Conservation (phyloP, 2,329 filamentous ascomycete species). For the Monosporascus sp. region DNA sequence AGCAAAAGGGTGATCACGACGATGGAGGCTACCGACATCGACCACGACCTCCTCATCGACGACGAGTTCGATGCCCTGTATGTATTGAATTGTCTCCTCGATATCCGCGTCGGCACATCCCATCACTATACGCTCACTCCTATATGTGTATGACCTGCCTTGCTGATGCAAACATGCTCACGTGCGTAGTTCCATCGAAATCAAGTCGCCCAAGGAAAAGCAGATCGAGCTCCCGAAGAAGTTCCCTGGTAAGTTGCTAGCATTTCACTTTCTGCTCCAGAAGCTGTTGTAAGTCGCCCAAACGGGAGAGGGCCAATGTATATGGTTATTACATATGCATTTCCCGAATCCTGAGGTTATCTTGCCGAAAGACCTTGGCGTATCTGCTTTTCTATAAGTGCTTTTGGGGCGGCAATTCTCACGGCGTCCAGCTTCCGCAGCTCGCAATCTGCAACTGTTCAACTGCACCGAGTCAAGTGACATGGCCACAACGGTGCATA, state of each 20-base stretch:
- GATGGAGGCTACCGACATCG: constrained; percentile 26
- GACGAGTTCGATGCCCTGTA: constrained; percentile 54
- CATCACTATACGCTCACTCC: no score
- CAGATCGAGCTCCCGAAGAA: constrained; percentile 20
- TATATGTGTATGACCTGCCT: background rate
- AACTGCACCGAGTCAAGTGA: no score
- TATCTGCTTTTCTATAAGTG: no score
- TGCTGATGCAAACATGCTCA: background rate
- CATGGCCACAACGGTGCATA: no score
- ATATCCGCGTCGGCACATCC: background rate
- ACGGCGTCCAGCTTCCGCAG: no score
- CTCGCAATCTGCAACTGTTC: no score
- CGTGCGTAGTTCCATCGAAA: constrained; percentile 33
- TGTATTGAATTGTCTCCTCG: constrained; percentile 16
- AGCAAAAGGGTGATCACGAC: constrained; percentile 1
- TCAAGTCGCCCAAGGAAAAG: constrained; percentile 23
- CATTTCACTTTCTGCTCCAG: background rate
- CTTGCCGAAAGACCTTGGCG: no score
- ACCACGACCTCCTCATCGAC: constrained; percentile 39
- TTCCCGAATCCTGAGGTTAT: no score
- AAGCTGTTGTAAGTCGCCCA: no score
- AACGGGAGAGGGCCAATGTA: no score
- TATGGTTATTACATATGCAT: no score
- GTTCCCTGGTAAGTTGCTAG: constrained; percentile 30
- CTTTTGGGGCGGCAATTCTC: no score